phyloP scores from a whole-genome alignment of 805 yeast genomes.

The Starmerella floricola region DNA sequence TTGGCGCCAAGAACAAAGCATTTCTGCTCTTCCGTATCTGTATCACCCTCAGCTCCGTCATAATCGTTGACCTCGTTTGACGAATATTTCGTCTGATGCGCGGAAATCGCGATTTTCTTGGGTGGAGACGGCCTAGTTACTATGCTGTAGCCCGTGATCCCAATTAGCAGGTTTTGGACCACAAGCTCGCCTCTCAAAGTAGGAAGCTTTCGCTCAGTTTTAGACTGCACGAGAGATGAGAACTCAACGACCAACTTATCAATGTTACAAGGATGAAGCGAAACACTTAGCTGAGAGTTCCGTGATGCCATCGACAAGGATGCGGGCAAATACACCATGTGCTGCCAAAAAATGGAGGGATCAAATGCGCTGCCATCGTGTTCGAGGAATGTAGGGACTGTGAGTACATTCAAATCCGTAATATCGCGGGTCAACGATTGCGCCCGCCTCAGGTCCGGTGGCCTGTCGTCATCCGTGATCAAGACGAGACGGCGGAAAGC shows the following conservation, averaged over 20 bases:
- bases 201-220: constrained; percentile 8
- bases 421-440: not conserved
- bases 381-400: constrained; percentile 1
- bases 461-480: not conserved
- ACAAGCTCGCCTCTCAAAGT: constrained; percentile 2
- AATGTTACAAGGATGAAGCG: not conserved
- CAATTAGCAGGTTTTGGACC: not conserved
- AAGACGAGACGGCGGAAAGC: constrained; percentile 2
- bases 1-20: not conserved
- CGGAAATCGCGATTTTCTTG: not conserved
- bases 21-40: not conserved
- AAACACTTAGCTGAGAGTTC: not conserved
- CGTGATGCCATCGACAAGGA: not conserved
- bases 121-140: not conserved
- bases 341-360: not conserved
- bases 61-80: too few relatives aligned
- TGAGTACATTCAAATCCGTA: constrained; percentile 1
- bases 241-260: not conserved
- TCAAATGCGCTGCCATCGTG: not conserved
- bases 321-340: constrained; percentile 1
- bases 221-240: not conserved
- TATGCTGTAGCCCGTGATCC: constrained; percentile 2
- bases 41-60: too few relatives aligned
- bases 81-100: too few relatives aligned
- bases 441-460: not conserved